phyloP scores from a whole-genome alignment of 2,329 filamentous ascomycete species.

The Monosporascus sp. region DNA sequence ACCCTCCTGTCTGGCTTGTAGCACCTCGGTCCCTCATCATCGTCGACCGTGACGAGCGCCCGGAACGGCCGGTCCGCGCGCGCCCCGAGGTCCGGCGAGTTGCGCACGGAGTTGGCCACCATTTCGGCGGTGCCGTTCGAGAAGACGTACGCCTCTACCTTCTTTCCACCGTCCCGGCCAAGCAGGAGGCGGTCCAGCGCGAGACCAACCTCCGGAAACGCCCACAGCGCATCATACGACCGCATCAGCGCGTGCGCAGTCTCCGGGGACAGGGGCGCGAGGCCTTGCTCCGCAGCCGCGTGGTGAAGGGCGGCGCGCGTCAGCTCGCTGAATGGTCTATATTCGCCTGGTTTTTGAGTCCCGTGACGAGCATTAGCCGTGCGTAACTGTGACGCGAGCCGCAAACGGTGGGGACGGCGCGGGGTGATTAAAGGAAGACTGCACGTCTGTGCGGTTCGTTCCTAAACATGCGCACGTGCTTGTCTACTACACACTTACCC shows the following conservation, averaged over 20 bases:
- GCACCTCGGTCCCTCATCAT: conserved; percentile 34
- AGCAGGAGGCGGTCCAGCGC: conserved; percentile 43
- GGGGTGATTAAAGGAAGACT: too few species aligned
- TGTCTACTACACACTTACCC: conserved; percentile 42
- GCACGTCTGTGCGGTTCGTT: too few species aligned
- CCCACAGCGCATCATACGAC: conserved; percentile 58
- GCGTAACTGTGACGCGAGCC: too few species aligned
- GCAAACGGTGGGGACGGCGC: too few species aligned
- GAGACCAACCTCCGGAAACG: conserved; percentile 58
- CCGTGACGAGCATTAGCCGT: too few species aligned
- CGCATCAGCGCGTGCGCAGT: conserved; percentile 48
- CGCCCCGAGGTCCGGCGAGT: conserved; percentile 49
- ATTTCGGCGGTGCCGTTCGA: conserved; percentile 64
- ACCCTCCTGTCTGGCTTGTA: conserved; percentile 62
- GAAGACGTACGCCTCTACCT: conserved; percentile 57
- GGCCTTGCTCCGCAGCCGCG: conserved; percentile 53
- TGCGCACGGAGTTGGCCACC: conserved; percentile 54
- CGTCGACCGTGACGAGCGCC: conserved; percentile 57
- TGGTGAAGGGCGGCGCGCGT: conserved; percentile 59
- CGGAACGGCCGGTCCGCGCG: conserved; percentile 41
- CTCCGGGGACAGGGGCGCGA: conserved; percentile 38
- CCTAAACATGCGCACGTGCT: too few species aligned
- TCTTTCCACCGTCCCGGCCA: conserved; percentile 19
- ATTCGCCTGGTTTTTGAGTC: conserved; percentile 41
- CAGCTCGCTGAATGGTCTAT: conserved; percentile 57